Evolutionary conservation across 768 basidiomycete genomes (phyloP).

Genomic region (Serendipita sp.): DNA sequence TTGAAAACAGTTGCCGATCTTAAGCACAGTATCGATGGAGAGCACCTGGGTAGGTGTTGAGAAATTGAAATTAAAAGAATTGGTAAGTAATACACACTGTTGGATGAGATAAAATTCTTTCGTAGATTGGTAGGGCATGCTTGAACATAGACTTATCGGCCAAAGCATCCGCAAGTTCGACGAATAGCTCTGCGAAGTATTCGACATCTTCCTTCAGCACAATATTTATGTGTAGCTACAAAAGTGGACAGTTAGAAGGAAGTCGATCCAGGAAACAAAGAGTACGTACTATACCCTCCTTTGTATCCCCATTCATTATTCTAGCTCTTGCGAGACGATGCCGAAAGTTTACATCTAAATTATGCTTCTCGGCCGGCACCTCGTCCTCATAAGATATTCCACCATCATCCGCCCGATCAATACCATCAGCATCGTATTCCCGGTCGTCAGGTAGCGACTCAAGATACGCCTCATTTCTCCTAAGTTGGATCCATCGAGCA

Average conservation of each 20-base stretch:
- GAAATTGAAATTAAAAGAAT: neutral
- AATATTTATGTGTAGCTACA: conserved; percentile 58
- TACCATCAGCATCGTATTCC: conserved; percentile 50
- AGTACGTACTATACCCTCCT: conserved; percentile 59
- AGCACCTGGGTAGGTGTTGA: neutral
- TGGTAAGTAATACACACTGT: conserved; percentile 30
- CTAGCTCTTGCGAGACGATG: conserved; percentile 72
- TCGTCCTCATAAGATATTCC: conserved; percentile 25
- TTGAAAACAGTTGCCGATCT: conserved; percentile 68
- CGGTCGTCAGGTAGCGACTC: conserved; percentile 71
- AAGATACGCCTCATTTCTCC: conserved; percentile 59
- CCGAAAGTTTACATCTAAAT: conserved; percentile 59
- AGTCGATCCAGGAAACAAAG: neutral
- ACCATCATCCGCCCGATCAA: conserved; percentile 10
- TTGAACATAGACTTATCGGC: conserved; percentile 59
- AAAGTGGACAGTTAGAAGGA: neutral
- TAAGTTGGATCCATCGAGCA: conserved; percentile 81
- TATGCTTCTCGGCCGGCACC: conserved; percentile 39
- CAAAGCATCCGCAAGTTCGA: conserved; percentile 74
- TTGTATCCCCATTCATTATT: conserved; percentile 58
- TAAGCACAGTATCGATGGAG: conserved; percentile 25
- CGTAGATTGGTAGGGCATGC: conserved; percentile 67
- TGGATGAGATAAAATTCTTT: conserved; percentile 54
- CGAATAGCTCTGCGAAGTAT: conserved; percentile 63
- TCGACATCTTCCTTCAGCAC: conserved; percentile 54